A percentile compares a stretch with the other conserved stretches of the same genome.
Conservation (phyloP, 2,329 filamentous ascomycete species). For the Tolypocladium amazonense region DNA sequence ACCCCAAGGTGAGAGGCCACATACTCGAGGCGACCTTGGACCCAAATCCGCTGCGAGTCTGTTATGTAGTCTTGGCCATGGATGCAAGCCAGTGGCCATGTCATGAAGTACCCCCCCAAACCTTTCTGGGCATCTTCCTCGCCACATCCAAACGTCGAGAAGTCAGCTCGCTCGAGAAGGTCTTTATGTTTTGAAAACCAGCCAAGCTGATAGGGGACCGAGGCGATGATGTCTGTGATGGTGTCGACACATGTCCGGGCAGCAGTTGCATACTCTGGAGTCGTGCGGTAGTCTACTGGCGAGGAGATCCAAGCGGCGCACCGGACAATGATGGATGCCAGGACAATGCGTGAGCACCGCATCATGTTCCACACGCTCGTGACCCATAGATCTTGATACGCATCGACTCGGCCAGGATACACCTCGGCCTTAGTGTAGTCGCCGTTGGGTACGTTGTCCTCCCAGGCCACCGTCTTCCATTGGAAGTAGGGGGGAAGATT, state of each 20-base stretch:
- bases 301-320: slow-evolving; percentile 50
- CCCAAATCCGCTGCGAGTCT: slow-evolving; percentile 46
- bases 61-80: slow-evolving; percentile 48
- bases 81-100: slow-evolving; percentile 46
- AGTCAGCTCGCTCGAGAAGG: slow-evolving; percentile 25
- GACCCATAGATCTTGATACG: slow-evolving; percentile 48
- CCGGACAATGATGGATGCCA: slow-evolving; percentile 45
- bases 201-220: slow-evolving; percentile 50
- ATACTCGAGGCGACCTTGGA: slow-evolving; percentile 39
- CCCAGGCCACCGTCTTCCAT: slow-evolving; percentile 45
- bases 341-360: slow-evolving; percentile 41
- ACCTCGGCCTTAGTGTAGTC: slow-evolving; percentile 44
- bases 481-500: slow-evolving; percentile 38
- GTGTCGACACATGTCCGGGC: slow-evolving; percentile 38
- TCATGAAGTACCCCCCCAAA: slow-evolving; percentile 47
- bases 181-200: slow-evolving; percentile 40
- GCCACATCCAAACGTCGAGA: slow-evolving; percentile 37
- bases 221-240: slow-evolving; percentile 49
- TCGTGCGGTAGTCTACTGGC: slow-evolving; percentile 52
- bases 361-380: slow-evolving; percentile 47
- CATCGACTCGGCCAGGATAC: slow-evolving; percentile 49
- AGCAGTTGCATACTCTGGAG: slow-evolving; percentile 48
- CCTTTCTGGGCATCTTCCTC: slow-evolving; percentile 40
- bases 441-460: slow-evolving; percentile 38
- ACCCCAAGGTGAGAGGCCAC: slow-evolving; percentile 47